Base-by-base conservation (phyloP, 2,329 filamentous ascomycete species). In the Colletotrichum lupini region DNA sequence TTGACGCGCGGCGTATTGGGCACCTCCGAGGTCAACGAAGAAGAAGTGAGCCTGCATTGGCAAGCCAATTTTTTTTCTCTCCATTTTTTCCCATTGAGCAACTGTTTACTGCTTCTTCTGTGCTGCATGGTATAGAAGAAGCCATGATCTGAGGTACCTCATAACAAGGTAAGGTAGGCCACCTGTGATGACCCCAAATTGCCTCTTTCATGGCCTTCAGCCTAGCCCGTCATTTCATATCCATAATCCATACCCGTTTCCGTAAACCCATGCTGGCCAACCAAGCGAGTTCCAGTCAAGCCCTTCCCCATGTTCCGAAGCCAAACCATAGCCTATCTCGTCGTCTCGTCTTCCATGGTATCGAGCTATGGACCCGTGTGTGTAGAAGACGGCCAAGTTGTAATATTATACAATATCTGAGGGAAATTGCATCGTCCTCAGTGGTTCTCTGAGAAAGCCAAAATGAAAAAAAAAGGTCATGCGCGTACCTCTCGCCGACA, bases 281-380 rank as follows among this genome's bases (percentile, higher is more conserved):
- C 42, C 53, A 60, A 37, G 58, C 53, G 65, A 63, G 58, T 46
- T 37, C 59, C 55, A 55, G 53, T 63, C 56, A 68, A 55, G 56
- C 53, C 53, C 37, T 68, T 37, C 2, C 60, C 42, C 30, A n/a
- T n/a, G 42, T 6, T 60, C 58, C 49, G 14, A 7, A 22, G 26
- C 14, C 16, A 68, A 32, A 42, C 52, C 55, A 7, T 52, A 32
- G n/a, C 11, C 19, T 37, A 12, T 32, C 24, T 35, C 35, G 63
- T 28, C 62, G 14, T 28, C 24, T 42, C 62, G 3, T 28, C 24
- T 57, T 42, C 52, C 61, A n/a, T 57, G 19, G 6, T 5, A 14
- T 37, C 14, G n/a, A 56, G 46, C 63, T 30, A 16, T 49, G 32
- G 30, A 4, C 30, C 8, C 14, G 26, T 11, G 24, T 8, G 62